Evolutionary conservation across 495 filamentous ascomycete species (phyloP), one percentile per base, ranked within the genome.

Genomic region (Aspergillus ellipticus): DNA sequence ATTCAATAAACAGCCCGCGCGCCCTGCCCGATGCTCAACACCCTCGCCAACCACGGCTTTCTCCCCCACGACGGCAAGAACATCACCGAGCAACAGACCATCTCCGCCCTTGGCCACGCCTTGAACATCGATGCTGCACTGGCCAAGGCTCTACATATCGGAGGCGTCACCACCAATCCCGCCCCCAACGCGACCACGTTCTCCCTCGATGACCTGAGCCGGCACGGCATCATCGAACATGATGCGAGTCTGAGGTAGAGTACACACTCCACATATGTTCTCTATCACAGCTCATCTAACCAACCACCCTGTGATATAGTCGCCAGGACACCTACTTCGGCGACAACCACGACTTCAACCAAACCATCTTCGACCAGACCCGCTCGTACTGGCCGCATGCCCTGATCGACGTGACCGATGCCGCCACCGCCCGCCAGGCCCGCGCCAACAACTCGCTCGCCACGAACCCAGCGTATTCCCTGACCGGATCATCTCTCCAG

Each of bases 1-100:
- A 35, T 29, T 59, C 63, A 42, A 28, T 8, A 0, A 15, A 35
- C 15, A 65, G 62, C 51, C 24, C 63, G 63, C 28, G 51, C 56
- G 7, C 69, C 70, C 20, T 74, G 82, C 52, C 82, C 82, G 0
- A 79, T 77, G 53, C 65, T 85, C 19, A 84, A 85, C 59, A 70
- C 77, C 13, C 69, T 83, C 35, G 81, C 82, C 1, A 84, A 84
- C 67, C 81, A 84, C 62, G 72, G 70, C 49, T 84, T 80, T 55
- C 70, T 85, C 15, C 75, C 79, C 2, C 81, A 74, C 51, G 73
- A 79, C 60, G 82, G 83, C 39, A 61, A 71, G 8, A 51, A 62
- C 42, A 55, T 66, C 35, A 61, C 64, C 1, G 35, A 61, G 11
- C 53, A 64, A 0, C 51, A 46, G 10, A 52, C 63, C 7, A 42